These are phyloP conservation scores for Kwoniella newhampshirensis DNA, from an alignment of 768 basidiomycete species.

Conservation along the genomic window DNA sequence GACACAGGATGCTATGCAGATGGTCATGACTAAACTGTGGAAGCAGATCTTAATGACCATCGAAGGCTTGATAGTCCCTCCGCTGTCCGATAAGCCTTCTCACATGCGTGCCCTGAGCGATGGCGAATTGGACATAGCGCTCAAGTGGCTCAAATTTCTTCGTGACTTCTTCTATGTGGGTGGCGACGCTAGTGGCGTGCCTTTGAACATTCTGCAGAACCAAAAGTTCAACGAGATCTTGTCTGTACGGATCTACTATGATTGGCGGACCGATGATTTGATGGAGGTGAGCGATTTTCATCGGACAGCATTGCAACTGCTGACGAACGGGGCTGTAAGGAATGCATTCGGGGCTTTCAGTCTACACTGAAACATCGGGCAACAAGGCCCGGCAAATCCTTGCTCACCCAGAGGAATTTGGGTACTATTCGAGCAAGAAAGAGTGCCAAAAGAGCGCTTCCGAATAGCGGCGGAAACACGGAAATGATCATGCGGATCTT, in stretches of 20 bases:
- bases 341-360: constrained; percentile 94
- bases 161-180: constrained; percentile 92
- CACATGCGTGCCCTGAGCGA: constrained; percentile 90
- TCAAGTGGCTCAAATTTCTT: constrained; percentile 96
- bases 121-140: constrained; percentile 97
- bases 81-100: constrained; percentile 76
- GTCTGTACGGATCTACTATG: constrained; percentile 90
- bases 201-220: constrained; percentile 82
- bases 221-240: constrained; percentile 90
- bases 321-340: constrained; percentile 61
- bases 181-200: constrained; percentile 80
- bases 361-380: constrained; percentile 74
- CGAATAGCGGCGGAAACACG: constrained; percentile 64
- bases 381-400: constrained; percentile 88
- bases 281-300: constrained; percentile 49
- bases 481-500: constrained; percentile 93
- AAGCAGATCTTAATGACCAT: constrained; percentile 87
- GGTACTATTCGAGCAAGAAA: constrained; percentile 95
- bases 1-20: constrained; percentile 76
- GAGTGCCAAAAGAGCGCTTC: constrained; percentile 82
- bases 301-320: constrained; percentile 10
- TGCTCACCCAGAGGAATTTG: constrained; percentile 86
- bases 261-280: constrained; percentile 64
- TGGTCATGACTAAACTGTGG: constrained; percentile 91
- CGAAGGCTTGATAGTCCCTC: constrained; percentile 85